Conservation (phyloP, 805 yeast genomes). For the Nadsonia fulvescens region DNA sequence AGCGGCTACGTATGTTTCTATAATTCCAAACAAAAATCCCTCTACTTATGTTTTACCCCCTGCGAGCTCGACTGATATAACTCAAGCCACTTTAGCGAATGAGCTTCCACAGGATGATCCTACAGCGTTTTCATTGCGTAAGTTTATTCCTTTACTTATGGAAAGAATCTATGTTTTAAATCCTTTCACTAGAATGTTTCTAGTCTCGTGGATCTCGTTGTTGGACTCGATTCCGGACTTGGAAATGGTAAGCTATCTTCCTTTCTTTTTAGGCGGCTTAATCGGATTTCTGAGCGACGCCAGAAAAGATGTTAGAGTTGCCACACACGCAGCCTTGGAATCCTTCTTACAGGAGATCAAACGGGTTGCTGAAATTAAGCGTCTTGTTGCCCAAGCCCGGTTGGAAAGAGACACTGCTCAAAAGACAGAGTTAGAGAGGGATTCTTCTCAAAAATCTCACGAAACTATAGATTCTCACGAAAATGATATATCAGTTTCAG, state of each 20-base stretch:
- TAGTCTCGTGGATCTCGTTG: conserved; percentile 88
- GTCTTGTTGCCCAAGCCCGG: conserved; percentile 14
- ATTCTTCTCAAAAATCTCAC: conserved; percentile 7
- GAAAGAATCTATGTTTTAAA: conserved; percentile 86
- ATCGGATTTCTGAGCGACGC: conserved; percentile 65
- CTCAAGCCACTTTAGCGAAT: conserved; percentile 15
- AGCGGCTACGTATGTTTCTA: conserved; percentile 67
- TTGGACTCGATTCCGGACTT: conserved; percentile 84
- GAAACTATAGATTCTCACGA: conserved; percentile 10
- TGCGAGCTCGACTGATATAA: too few species aligned
- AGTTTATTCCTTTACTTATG: conserved; percentile 76
- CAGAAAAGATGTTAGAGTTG: conserved; percentile 71
- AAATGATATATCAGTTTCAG: conserved; percentile 11
- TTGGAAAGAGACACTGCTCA: conserved; percentile 6
- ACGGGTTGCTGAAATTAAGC: conserved; percentile 52
- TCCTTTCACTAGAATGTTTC: conserved; percentile 79
- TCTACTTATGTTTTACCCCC: too few species aligned
- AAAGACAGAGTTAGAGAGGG: conserved; percentile 6
- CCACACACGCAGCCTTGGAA: conserved; percentile 63
- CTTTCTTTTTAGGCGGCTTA: conserved; percentile 75
- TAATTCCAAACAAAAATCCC: conserved; percentile 21
- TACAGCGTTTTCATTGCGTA: conserved; percentile 67
- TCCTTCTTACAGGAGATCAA: conserved; percentile 64
- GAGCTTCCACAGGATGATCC: conserved; percentile 24
- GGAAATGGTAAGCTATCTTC: conserved; percentile 71